Base-by-base conservation (phyloP, 768 basidiomycete species). In the Boletus sp. region DNA sequence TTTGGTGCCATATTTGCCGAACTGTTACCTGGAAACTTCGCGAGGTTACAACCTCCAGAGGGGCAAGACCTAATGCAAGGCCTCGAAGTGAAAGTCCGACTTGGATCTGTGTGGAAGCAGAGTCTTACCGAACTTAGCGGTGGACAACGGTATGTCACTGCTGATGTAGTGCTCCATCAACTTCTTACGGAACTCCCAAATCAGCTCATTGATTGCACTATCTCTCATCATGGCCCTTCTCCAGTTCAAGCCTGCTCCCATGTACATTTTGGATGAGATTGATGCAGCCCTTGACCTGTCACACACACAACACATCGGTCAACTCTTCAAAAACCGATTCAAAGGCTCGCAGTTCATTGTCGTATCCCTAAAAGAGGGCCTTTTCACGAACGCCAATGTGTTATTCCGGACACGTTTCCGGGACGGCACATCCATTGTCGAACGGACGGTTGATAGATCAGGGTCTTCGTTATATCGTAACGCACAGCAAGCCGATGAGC, bases 241-340 rank as follows among this genome's bases (percentile, higher is more conserved):
- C n/a, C 94, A 98, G 69, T 98, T 98, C 81, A 98, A 98, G 67
- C 95, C 96, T 8, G 95, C 96, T 15, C 96, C 94, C 3, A 94
- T 98, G 93, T 98, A 98, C 72, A 99, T 99, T 67, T 82, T 99
- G 9, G 97, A 99, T 73, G 97, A 99, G 73, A 96, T 99, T 58
- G 97, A 98, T 70, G 95, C 97, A 0, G 96, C 96, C 8, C 81
- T 98, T 27, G 97, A 99, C 72, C 76, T 98, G 13, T 95, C 93
- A 29, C 93, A 96, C 62, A 96, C 93, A 2, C 94, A 98, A 64
- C 93, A 99, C 71, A 98, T 99, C 55, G 97, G 96, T 30, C 92
- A 93, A 60, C 83, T 98, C n/a, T 98, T 99, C 83, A 83, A 89
- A 39, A 96, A 88, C 45, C 84, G 97, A 17, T 99, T 99, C 82